These are phyloP conservation scores for Fusarium setosum DNA, from an alignment of 2,329 filamentous ascomycete species.

Conservation along the genomic window DNA sequence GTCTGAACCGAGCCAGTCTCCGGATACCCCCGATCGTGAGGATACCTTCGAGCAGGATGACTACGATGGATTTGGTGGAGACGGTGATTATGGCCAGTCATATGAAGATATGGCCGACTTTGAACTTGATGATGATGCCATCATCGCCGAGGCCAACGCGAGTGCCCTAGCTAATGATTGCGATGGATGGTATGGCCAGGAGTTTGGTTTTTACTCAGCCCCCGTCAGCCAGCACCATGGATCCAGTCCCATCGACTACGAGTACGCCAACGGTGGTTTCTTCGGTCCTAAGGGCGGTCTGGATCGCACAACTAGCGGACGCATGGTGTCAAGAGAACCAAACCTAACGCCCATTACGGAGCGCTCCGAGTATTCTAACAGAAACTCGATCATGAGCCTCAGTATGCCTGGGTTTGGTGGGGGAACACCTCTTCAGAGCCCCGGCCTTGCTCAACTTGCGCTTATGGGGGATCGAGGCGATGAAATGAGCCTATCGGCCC, in stretches of 20 bases:
- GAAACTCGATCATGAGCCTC: conserved; percentile 88
- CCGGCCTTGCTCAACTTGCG: conserved; percentile 82
- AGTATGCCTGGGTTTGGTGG: conserved; percentile 55
- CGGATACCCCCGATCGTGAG: conserved; percentile 18
- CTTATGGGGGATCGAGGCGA: conserved; percentile 66
- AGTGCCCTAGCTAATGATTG: conserved; percentile 92
- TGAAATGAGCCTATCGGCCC: conserved; percentile 78
- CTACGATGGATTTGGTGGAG: conserved; percentile 52
- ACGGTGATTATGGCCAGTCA: conserved; percentile 59
- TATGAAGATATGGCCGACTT: conserved; percentile 75
- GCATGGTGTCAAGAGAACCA: conserved; percentile 82
- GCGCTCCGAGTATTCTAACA: conserved; percentile 93
- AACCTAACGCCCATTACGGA: conserved; percentile 97
- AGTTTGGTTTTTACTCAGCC: conserved; percentile 94
- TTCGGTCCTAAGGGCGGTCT: conserved; percentile 81
- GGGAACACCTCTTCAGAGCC: conserved; percentile 68
- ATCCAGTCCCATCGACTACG: conserved; percentile 56
- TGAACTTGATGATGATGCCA: conserved; percentile 84
- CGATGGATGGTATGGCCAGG: conserved; percentile 94
- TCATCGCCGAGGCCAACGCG: conserved; percentile 95
- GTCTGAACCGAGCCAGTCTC: conserved; percentile 22
- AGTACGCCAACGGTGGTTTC: conserved; percentile 86
- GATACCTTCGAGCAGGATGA: conserved; percentile 53
- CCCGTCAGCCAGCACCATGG: conserved; percentile 58
- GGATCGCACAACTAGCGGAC: conserved; percentile 78